A percentile compares a stretch with the other conserved stretches of the same genome.
Conservation (phyloP, 1,139 yeast species). For the Wickerhamomyces sp. region DNA sequence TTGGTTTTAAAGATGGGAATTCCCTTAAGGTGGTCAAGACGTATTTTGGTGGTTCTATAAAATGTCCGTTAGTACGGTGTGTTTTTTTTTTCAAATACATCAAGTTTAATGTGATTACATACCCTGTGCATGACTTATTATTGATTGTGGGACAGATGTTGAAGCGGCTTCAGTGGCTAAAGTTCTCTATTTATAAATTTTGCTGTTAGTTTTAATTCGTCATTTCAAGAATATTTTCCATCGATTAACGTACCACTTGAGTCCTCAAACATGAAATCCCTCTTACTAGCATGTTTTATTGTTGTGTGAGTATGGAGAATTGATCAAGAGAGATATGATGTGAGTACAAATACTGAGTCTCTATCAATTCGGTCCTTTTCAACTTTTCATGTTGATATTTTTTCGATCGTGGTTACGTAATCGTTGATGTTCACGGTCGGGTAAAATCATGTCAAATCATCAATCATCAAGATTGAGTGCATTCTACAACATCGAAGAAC, state of each 20-base stretch:
- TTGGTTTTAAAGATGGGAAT: conserved; percentile 90
- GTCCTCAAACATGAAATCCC: neutral
- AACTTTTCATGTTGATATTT: neutral
- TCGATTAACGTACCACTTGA: neutral
- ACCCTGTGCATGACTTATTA: conserved; percentile 16
- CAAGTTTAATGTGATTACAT: conserved; percentile 1
- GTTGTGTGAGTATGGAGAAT: too few relatives aligned
- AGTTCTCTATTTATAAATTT: conserved; percentile 7
- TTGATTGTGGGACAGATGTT: conserved; percentile 5
- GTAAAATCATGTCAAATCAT: neutral
- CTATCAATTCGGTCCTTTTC: neutral
- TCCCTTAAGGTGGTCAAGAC: conserved; percentile 77
- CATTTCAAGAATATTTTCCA: neutral
- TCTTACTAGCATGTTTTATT: neutral
- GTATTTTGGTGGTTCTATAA: conserved; percentile 58
- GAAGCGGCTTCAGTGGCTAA: conserved; percentile 18
- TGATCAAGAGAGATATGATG: neutral
- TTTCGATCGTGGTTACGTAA: neutral
- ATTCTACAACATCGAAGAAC: too few relatives aligned
- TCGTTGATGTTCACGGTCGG: neutral
- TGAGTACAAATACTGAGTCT: neutral
- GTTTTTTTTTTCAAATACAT: too few relatives aligned
- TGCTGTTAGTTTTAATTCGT: conserved; percentile 7
- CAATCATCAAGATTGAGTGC: too few relatives aligned
- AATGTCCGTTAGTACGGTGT: too few relatives aligned